Conservation (phyloP, 495 filamentous ascomycete species). For the Hypoxylon perforatum region DNA sequence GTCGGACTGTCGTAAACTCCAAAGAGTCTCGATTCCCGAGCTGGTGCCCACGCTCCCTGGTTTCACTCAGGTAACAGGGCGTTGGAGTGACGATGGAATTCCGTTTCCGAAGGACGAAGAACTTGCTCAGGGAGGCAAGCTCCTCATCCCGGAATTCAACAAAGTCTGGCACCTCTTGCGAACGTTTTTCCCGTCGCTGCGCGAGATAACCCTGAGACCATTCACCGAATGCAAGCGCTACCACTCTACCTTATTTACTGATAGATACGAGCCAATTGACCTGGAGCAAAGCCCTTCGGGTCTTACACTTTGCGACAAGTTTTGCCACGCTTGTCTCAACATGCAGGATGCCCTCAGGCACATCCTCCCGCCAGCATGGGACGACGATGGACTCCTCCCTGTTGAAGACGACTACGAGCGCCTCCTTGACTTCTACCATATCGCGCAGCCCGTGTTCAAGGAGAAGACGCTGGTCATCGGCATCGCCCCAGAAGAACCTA, state of each 20-base stretch:
- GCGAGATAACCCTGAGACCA: slow-evolving; percentile 9
- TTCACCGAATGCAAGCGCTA: slow-evolving; percentile 14
- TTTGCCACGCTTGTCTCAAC: neutral
- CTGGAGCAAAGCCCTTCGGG: neutral
- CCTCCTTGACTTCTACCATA: neutral
- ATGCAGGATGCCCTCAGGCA: neutral
- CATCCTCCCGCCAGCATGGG: neutral
- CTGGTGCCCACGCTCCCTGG: neutral
- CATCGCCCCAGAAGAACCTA: neutral
- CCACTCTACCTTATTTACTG: neutral
- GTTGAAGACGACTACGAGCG: neutral
- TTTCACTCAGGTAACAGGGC: neutral
- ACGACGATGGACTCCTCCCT: neutral
- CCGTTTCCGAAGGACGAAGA: slow-evolving; percentile 3
- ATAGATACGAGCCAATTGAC: neutral
- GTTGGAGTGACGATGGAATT: neutral
- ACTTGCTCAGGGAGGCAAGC: neutral
- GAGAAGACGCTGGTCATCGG: slow-evolving; percentile 22
- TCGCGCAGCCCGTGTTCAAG: slow-evolving; percentile 3
- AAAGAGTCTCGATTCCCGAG: slow-evolving; percentile 5
- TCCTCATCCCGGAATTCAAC: no score
- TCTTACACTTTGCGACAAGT: neutral
- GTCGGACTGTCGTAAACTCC: neutral
- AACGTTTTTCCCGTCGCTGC: slow-evolving; percentile 8
- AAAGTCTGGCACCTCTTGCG: slow-evolving; percentile 16